Evolutionary conservation across 2,329 filamentous ascomycete genomes (phyloP), one percentile per base, ranked within the genome.

Genomic region (Microcyclospora tardicrescens): DNA sequence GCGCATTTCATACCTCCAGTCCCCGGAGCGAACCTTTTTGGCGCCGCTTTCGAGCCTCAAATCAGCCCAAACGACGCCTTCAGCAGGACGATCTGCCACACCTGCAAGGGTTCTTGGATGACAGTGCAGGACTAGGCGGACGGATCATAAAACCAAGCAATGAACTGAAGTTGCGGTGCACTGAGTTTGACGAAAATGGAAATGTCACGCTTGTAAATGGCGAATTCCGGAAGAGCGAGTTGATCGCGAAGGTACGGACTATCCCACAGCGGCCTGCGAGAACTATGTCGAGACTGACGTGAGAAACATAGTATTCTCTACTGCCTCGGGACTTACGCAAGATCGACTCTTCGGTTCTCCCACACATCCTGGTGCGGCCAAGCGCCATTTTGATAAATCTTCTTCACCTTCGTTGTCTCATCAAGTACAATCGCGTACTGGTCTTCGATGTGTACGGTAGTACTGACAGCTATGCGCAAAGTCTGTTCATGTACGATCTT

Each of bases 401-500:
- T 10, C 75, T 96, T n/a, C 91, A 98, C 61, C 76, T 98, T 35
- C 84, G 91, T 44, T 91, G 94, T 38, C 72, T 98, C 16, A 94
- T 98, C 59, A 95, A 95, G 65, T 77, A 87, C 46, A 84, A 98
- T 56, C 81, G 87, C 16, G 86, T 98, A 6, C 75, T 98, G 16
- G 79, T 98, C 5, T 96, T 98, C 58, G 91, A 96, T 55, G 84
- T 91, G 11, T 96, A 94, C 61, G 91, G 91, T 24, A 91, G 85
- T 31, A 87, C 85, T 43, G 85, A 93, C 50, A 93, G 86, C 0
- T 94, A 95, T 55, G 86, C 89, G 27, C 91, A 96, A 60, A 94
- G 86, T 3, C 77, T 91, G 11, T 98, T 98, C 65, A 93, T 98
- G 77, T 95, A 96, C 62, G 91, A 96, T 56, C 67, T 98, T 14